phyloP scores from a whole-genome alignment of 225 moss, liverwort and hornwort species.

The Neckera pumila region DNA sequence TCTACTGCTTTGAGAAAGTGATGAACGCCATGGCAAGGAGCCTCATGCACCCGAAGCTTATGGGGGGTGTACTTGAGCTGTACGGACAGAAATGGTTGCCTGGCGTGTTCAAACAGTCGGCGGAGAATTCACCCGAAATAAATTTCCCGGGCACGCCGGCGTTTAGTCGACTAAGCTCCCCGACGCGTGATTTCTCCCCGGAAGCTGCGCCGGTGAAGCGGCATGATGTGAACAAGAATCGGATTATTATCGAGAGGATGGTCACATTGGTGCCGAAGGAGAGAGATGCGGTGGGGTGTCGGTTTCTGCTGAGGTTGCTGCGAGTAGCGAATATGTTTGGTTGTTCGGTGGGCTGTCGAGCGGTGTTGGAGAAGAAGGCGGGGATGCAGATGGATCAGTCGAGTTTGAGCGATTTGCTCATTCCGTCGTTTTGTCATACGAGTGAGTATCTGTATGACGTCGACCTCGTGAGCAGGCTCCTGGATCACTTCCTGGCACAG shows the following conservation, averaged over 20 bases:
- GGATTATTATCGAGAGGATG: conserved; percentile 51
- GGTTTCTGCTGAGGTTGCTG: conserved; percentile 62
- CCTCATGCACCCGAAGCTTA: conserved; percentile 41
- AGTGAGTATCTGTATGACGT: conserved; percentile 76
- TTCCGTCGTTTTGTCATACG: conserved; percentile 46
- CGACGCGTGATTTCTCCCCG: not conserved
- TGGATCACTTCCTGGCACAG: conserved; percentile 60
- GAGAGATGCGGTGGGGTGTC: conserved; percentile 38
- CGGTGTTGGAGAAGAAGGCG: conserved; percentile 55
- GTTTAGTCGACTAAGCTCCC: not conserved
- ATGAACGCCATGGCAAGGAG: conserved; percentile 47
- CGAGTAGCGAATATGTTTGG: conserved; percentile 55
- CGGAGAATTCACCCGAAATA: not conserved
- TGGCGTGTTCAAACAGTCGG: conserved; percentile 28
- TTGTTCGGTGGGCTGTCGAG: conserved; percentile 28
- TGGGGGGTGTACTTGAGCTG: conserved; percentile 53
- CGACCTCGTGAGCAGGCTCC: conserved; percentile 76
- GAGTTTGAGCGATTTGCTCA: conserved; percentile 64
- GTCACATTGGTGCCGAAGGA: conserved; percentile 46
- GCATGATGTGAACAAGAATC: conserved; percentile 22
- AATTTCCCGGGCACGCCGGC: not conserved
- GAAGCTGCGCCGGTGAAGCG: not conserved
- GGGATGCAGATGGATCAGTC: conserved; percentile 70
- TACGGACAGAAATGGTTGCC: conserved; percentile 67
- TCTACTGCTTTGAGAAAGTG: conserved; percentile 53